Base-by-base conservation (phyloP, 2,329 filamentous ascomycete species). In the Fusarium ramigenum region DNA sequence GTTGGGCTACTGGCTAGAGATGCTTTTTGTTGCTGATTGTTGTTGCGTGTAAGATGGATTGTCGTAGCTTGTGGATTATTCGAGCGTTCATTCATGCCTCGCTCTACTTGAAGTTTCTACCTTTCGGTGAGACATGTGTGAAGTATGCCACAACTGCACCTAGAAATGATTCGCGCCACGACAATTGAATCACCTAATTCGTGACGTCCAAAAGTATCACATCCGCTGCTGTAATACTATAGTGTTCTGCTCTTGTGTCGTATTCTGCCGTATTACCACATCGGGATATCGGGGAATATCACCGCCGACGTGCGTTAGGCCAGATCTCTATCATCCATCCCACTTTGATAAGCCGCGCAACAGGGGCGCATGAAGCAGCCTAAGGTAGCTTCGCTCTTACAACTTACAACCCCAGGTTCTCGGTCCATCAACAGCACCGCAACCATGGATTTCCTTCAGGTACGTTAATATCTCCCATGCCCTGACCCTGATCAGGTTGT, bases 401-500 rank as follows among this genome's bases (percentile, higher is more conserved):
- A 76, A 63, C 75, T 60, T 59, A 63, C 75, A 73, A 43, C 66
- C 60, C 61, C 69, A 70, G 66, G 64, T 73, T 71, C 63, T 66
- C 73, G 66, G 65, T 70, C 52, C 46, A 73, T 70, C 63, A 57
- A 69, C 59, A 74, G 64, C 60, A 64, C 69, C 65, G 70, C 75
- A 79, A 80, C 73, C 78, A 85, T 86, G 84, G 84, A 86, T 74
- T 83, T 86, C 69, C 83, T 87, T 65, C 84, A 86, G 84, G 82
- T 83, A 80, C 14, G 79, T 71, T 21, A 1, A n/a, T 59, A 6
- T 16, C 10, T 14, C 11, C 21, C 21, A 57, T n/a, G 30, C 25
- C 37, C n/a, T 5, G 40, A 21, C 3, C 23, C 5, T 7, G 34
- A 7, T 36, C 36, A 37, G 9, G 18, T 32, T 5, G 19, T n/a